These are phyloP conservation scores for Tulasnella sp. DNA, from an alignment of 768 basidiomycete species.

Conservation along the genomic window DNA sequence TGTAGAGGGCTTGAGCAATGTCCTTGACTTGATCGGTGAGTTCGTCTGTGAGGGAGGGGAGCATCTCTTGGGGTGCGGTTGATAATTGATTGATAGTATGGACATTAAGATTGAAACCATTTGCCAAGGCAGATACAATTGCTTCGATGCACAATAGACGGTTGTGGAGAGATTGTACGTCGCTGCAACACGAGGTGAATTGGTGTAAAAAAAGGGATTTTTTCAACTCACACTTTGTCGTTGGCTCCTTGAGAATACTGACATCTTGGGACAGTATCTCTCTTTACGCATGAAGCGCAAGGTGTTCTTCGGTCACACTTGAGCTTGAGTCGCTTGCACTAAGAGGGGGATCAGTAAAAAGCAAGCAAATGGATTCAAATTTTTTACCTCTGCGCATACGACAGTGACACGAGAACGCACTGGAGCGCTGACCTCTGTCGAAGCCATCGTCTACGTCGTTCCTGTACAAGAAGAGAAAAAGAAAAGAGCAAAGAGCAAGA, in stretches of 20 bases:
- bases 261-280: constrained; percentile 31
- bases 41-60: too few species aligned
- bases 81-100: too few species aligned
- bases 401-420: constrained; percentile 65
- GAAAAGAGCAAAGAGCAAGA: constrained; percentile 1
- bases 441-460: background rate
- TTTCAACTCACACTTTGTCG: constrained; percentile 58
- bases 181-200: constrained; percentile 30
- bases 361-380: background rate
- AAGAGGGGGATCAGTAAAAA: background rate
- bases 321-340: constrained; percentile 82
- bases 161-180: constrained; percentile 74
- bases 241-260: constrained; percentile 45
- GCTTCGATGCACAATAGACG: constrained; percentile 59
- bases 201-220: background rate
- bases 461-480: background rate
- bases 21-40: too few species aligned
- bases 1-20: too few species aligned
- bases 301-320: constrained; percentile 72
- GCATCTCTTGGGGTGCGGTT: too few species aligned
- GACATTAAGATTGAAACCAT: too few species aligned
- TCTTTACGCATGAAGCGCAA: constrained; percentile 65
- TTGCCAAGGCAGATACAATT: too few species aligned
- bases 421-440: too few species aligned
- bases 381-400: constrained; percentile 59